Evolutionary conservation across 164 flowering plant species (phyloP).

Genomic region (Protea cynaroides): DNA sequence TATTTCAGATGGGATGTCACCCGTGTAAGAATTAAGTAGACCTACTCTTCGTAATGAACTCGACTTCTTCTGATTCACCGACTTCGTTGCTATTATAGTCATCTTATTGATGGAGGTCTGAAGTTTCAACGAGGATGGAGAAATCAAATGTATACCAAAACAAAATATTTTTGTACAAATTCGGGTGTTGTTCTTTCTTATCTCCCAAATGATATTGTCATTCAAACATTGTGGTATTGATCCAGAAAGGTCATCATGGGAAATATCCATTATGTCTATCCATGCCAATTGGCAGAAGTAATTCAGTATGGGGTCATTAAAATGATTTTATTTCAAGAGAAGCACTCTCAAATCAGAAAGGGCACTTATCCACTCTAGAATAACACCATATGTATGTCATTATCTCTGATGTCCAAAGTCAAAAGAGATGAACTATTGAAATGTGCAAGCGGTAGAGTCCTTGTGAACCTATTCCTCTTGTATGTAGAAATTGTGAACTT

Average conservation of each 20-base stretch:
- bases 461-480: neutral
- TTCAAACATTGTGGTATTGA: conserved; percentile 13
- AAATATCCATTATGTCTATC: conserved; percentile 8
- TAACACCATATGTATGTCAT: conserved; percentile 4
- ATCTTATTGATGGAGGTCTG: too few relatives aligned
- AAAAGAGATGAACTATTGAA: neutral
- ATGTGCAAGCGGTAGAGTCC: neutral
- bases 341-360: neutral
- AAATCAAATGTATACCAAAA: too few relatives aligned
- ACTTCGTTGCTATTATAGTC: too few relatives aligned
- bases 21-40: neutral
- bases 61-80: neutral
- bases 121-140: too few relatives aligned
- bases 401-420: conserved; percentile 1
- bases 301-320: conserved; percentile 7
- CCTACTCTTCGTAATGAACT: neutral
- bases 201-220: neutral
- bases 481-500: neutral
- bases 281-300: conserved; percentile 5
- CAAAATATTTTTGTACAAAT: too few relatives aligned
- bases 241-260: conserved; percentile 16
- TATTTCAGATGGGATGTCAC: neutral
- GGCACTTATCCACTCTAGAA: neutral
- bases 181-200: too few relatives aligned
- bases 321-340: conserved; percentile 2